A percentile compares a stretch with the other conserved stretches of the same genome.
Evolutionary conservation across 768 basidiomycete genomes (phyloP).

Genomic region (Gloeophyllum trabeum): DNA sequence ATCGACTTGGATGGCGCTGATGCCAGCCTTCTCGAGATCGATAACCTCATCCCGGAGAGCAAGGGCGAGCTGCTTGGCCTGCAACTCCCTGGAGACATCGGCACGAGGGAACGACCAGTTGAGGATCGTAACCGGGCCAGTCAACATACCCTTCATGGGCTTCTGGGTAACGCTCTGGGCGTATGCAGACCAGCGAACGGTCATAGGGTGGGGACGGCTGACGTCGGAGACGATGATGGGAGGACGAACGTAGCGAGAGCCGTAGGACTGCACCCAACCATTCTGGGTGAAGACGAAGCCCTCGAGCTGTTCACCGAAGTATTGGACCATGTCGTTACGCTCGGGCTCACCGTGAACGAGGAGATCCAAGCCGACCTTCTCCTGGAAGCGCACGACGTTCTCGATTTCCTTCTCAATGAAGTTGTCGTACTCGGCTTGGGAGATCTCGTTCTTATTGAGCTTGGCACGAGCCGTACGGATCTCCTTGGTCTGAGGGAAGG

Average conservation of each 20-base stretch:
- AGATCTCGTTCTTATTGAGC: conserved; percentile 85
- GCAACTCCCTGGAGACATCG: conserved; percentile 90
- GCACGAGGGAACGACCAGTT: conserved; percentile 99
- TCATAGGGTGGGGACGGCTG: conserved; percentile 86
- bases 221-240: conserved; percentile 98
- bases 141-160: conserved; percentile 99
- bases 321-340: conserved; percentile 99
- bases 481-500: conserved; percentile 98
- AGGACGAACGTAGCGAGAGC: conserved; percentile 97
- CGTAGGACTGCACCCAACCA: conserved; percentile 99
- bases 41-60: conserved; percentile 96
- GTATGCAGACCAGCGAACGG: conserved; percentile 93
- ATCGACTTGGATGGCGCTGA: conserved; percentile 97
- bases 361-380: conserved; percentile 90
- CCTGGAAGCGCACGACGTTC: conserved; percentile 91
- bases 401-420: conserved; percentile 99
- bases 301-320: conserved; percentile 92
- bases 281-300: conserved; percentile 99
- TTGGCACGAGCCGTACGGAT: conserved; percentile 96
- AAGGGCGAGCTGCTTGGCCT: conserved; percentile 96
- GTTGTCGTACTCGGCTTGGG: conserved; percentile 79
- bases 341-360: conserved; percentile 99
- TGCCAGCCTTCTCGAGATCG: conserved; percentile 94
- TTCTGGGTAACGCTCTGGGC: conserved; percentile 88
- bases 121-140: conserved; percentile 95